Evolutionary conservation across 108 stramenopile genomes (phyloP), one percentile per base, ranked within the genome.

Genomic region (Stephanodiscus triporus): DNA sequence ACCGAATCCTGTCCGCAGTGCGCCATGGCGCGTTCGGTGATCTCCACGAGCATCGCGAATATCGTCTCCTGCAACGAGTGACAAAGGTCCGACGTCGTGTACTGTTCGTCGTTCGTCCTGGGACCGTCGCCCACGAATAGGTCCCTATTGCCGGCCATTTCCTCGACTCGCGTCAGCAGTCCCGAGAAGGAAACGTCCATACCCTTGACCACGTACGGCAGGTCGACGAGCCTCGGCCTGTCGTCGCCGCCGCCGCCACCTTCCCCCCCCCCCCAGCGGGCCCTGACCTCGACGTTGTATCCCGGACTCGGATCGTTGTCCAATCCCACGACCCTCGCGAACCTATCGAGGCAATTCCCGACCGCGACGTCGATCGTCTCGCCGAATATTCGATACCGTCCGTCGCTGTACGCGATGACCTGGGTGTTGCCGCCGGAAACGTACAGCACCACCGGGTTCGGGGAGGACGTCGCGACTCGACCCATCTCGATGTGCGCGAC

Each of bases 401-500:
- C 84, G 78, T 89, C 78, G 10, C 86, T 86, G 73, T 97, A 99
- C 8, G 97, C 96, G 58, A 99, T 95, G 20, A 99, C 97, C 84
- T 98, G 98, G 14, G 99, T 98, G 80, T 99, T 99, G 0, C 99
- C 99, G 7, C 99, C 99, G 65, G 88, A 90, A 5, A 99, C 99
- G 63, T 99, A 99, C 53, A 99, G 71, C 1, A 98, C 95, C 0
- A 99, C 98, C 0, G 99, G 99, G 73, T 99, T 91, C 26, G 83
- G 24, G 5, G 88, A 79, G 14, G 79, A 84, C 4, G 96, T 95
- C 14, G 95, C 97, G 51, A 98, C 86, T 30, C 99, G 87, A 24
- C 98, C 99, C 99, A 99, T 99, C 92, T 99, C 99, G 69, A 99
- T 98, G 78, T 99, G 99, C 16, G 92, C 99, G 6, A 99, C 96